These are phyloP conservation scores for Penicillium crustosum DNA, from an alignment of 2,329 filamentous ascomycete species.

Conservation along the genomic window DNA sequence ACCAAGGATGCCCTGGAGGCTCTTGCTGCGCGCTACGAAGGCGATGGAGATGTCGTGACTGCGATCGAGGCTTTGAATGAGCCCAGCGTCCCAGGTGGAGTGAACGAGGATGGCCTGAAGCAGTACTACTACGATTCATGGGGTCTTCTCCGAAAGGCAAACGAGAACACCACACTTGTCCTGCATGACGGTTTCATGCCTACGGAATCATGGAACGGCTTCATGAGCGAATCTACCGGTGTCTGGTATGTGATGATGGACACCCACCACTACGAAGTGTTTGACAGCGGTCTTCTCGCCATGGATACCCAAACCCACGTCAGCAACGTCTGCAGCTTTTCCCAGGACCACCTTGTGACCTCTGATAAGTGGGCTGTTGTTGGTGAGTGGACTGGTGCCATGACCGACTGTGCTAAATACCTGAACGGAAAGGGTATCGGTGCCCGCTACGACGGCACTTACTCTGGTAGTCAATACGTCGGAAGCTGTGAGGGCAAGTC, in stretches of 20 bases:
- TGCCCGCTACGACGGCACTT: slow-evolving; percentile 59
- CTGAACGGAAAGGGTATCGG: slow-evolving; percentile 60
- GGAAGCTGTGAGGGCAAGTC: slow-evolving; percentile 57
- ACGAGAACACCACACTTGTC: slow-evolving; percentile 52
- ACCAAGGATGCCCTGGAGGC: slow-evolving; percentile 56
- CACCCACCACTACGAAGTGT: slow-evolving; percentile 60
- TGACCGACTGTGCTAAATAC: slow-evolving; percentile 60
- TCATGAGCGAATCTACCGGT: slow-evolving; percentile 51
- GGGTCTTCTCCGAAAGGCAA: slow-evolving; percentile 46
- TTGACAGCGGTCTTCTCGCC: slow-evolving; percentile 29
- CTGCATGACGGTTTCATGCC: slow-evolving; percentile 51
- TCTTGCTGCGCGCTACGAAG: slow-evolving; percentile 59
- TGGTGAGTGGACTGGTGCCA: slow-evolving; percentile 67
- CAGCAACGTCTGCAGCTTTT: slow-evolving; percentile 56
- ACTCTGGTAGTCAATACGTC: slow-evolving; percentile 47
- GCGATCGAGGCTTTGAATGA: slow-evolving; percentile 50
- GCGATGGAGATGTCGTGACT: slow-evolving; percentile 59
- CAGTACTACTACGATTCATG: slow-evolving; percentile 59
- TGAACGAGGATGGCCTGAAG: slow-evolving; percentile 48
- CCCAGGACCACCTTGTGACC: slow-evolving; percentile 47
- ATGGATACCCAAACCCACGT: slow-evolving; percentile 55
- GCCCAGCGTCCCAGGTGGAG: slow-evolving; percentile 39
- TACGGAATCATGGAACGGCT: slow-evolving; percentile 61
- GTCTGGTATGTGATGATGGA: slow-evolving; percentile 59
- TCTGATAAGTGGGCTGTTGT: slow-evolving; percentile 67